Percentiles rank a stretch among this genome's conserved stretches.
These are phyloP conservation scores for Pythium chondricola DNA, from an alignment of 352 stramenopile species.

Conservation along the genomic window DNA sequence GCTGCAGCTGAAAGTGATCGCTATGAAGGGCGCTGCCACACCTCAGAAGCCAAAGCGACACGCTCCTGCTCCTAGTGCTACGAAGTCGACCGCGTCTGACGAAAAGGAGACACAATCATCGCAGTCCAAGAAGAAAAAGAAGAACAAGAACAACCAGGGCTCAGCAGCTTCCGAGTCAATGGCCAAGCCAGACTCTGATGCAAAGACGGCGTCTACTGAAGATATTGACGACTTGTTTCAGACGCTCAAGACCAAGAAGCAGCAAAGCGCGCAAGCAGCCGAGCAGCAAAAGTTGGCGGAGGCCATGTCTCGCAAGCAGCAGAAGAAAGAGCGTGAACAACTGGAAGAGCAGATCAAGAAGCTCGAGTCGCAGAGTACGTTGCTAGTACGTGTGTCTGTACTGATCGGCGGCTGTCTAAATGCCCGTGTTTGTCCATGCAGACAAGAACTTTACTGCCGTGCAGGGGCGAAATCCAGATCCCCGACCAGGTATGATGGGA, in stretches of 20 bases:
- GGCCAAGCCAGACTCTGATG: slow-evolving; percentile 1
- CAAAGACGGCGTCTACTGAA: slow-evolving; percentile 23
- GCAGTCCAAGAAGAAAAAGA: slow-evolving; percentile 33
- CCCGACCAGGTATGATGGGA: slow-evolving; percentile 47
- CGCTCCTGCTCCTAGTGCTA: neutral
- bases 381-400: neutral
- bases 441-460: slow-evolving; percentile 72
- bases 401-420: slow-evolving; percentile 3
- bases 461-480: slow-evolving; percentile 57
- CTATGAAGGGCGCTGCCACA: slow-evolving; percentile 20
- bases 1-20: slow-evolving; percentile 25
- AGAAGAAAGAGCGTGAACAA: slow-evolving; percentile 54
- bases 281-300: slow-evolving; percentile 51
- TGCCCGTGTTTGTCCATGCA: slow-evolving; percentile 16
- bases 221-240: slow-evolving; percentile 82
- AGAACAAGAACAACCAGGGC: slow-evolving; percentile 35
- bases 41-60: neutral
- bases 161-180: neutral
- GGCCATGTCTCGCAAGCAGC: slow-evolving; percentile 28
- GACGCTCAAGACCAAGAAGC: slow-evolving; percentile 69
- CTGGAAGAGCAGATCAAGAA: slow-evolving; percentile 78
- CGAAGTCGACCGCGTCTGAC: neutral
- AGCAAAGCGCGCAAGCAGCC: slow-evolving; percentile 48
- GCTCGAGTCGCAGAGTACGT: slow-evolving; percentile 75
- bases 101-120: neutral